Evolutionary conservation across 169 alveolate species (phyloP).

Genomic region (Miamiensis avidus): DNA sequence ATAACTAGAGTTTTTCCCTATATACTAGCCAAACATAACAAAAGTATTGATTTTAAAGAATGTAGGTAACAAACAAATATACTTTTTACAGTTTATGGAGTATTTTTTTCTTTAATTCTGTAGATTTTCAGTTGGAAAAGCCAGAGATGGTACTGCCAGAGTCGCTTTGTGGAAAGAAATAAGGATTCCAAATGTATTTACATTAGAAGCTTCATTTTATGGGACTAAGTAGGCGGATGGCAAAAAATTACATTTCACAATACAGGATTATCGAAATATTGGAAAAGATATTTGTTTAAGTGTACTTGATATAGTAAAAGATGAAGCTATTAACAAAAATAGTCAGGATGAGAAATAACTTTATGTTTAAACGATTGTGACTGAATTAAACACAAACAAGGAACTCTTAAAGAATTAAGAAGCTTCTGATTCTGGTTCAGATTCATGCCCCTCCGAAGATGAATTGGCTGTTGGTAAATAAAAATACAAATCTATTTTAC

Average conservation of each 20-base stretch:
- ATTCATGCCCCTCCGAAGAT: constrained; percentile 21
- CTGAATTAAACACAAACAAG: constrained; percentile 4
- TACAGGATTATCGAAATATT: constrained; percentile 48
- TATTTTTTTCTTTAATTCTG: too few species aligned
- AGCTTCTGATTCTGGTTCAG: constrained; percentile 9
- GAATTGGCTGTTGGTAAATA: constrained; percentile 13
- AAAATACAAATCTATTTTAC: too few species aligned
- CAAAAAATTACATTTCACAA: constrained; percentile 45
- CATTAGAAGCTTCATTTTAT: constrained; percentile 72
- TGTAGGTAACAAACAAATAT: constrained; percentile 32
- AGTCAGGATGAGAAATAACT: not conserved
- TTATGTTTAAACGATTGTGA: not conserved
- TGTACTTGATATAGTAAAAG: constrained; percentile 16
- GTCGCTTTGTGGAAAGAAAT: constrained; percentile 62
- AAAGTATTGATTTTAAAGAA: constrained; percentile 42
- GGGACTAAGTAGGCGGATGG: constrained; percentile 47
- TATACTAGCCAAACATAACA: constrained; percentile 57
- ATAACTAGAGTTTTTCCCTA: constrained; percentile 61
- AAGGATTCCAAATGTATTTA: constrained; percentile 44
- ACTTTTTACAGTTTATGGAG: too few species aligned
- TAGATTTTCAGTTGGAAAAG: constrained; percentile 40
- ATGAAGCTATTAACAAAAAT: constrained; percentile 4
- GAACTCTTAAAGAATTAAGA: not conserved
- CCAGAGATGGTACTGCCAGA: constrained; percentile 74
- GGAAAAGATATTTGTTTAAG: constrained; percentile 55